Conservation (phyloP, 202 grass and related monocot genomes). For the Carex sylvatica region DNA sequence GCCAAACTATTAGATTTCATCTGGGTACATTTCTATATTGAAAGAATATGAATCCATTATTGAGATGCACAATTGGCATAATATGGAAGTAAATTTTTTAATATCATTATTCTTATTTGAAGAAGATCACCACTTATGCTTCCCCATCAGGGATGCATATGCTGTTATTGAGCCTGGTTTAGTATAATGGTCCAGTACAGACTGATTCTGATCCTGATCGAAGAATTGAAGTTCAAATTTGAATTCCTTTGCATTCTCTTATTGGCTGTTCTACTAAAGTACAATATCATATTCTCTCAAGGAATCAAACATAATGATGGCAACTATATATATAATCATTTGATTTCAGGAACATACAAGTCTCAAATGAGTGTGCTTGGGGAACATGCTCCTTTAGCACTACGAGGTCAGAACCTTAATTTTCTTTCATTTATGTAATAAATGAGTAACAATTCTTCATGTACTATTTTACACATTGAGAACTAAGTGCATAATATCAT, state of each 20-base stretch:
- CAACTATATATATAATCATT: neutral
- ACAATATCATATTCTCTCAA: neutral
- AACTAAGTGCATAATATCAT: neutral
- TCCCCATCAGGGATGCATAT: neutral
- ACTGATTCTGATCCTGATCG: neutral
- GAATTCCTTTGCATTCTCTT: neutral
- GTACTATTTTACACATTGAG: neutral
- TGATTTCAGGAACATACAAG: conserved; percentile 21
- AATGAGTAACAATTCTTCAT: neutral
- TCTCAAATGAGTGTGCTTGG: neutral
- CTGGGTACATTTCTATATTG: neutral
- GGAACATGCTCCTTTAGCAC: conserved; percentile 38
- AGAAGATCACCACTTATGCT: neutral
- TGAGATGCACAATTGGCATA: neutral
- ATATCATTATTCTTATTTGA: neutral
- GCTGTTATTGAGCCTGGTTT: neutral
- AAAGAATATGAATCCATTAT: neutral
- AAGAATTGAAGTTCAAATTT: neutral
- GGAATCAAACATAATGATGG: conserved; percentile 1
- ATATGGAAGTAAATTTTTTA: neutral
- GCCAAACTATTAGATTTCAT: neutral
- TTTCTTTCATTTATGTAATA: neutral
- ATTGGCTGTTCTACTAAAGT: neutral
- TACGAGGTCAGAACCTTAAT: conserved; percentile 31
- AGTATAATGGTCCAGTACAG: neutral